phyloP scores from a whole-genome alignment of 208 protist species.

The Acanthamoeba divionensis region DNA sequence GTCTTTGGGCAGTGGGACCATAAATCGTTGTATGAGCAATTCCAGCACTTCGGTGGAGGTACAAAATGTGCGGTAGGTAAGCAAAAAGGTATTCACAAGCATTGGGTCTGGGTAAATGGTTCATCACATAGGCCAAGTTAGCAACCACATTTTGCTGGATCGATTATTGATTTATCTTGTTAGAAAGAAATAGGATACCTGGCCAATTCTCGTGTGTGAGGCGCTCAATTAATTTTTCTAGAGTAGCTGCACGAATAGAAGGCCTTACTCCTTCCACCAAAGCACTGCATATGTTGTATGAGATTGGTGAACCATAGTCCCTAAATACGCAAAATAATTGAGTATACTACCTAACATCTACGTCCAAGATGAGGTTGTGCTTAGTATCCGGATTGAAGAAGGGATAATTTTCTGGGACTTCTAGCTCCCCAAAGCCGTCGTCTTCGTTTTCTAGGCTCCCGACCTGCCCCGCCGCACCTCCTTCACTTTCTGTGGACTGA shows the following conservation, averaged over 20 bases:
- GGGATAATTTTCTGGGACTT: not conserved
- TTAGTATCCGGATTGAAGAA: not conserved
- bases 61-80: constrained; percentile 28
- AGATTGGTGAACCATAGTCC: too few species aligned
- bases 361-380: not conserved
- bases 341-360: not conserved
- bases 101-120: not conserved
- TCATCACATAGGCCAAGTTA: not conserved
- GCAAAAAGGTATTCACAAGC: not conserved
- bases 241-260: constrained; percentile 21
- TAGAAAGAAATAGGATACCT: not conserved
- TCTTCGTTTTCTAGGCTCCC: not conserved
- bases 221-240: constrained; percentile 47
- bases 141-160: not conserved
- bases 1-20: constrained; percentile 29
- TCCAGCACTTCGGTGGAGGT: constrained; percentile 32
- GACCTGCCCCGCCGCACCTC: too few species aligned
- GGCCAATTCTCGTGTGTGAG: constrained; percentile 12
- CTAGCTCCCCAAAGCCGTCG: constrained; percentile 30
- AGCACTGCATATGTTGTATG: not conserved
- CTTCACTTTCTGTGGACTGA: too few species aligned
- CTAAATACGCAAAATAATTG: too few species aligned
- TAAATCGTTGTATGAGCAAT: constrained; percentile 47
- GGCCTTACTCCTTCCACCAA: constrained; percentile 8
- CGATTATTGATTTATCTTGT: not conserved